phyloP scores from a whole-genome alignment of 345 rosid species.

The Brassica juncea region DNA sequence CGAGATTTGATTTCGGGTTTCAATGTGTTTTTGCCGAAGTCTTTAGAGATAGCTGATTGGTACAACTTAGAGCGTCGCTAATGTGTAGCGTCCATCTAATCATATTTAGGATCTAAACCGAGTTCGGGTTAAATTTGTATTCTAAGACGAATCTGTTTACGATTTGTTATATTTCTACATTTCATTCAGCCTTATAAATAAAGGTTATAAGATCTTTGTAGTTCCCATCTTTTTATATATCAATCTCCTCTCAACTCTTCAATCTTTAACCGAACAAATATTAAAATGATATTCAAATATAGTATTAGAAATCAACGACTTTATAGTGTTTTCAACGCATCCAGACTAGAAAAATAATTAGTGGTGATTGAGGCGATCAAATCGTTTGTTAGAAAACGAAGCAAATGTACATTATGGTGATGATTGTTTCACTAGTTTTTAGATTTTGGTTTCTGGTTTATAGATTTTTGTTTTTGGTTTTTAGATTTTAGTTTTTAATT shows the following conservation, averaged over 20 bases:
- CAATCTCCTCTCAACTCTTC: neutral
- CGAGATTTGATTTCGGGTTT: conserved; percentile 9
- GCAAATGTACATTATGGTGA: neutral
- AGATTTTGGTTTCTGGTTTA: too few species aligned
- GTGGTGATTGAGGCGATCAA: neutral
- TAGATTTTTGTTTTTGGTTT: too few species aligned
- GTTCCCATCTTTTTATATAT: neutral
- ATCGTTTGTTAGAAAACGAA: neutral
- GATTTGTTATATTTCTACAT: neutral
- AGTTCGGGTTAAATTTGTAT: neutral
- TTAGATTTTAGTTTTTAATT: too few species aligned
- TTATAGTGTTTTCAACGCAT: neutral
- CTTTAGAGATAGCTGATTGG: neutral
- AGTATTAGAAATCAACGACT: neutral
- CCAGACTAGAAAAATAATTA: neutral
- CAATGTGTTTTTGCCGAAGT: conserved; percentile 10
- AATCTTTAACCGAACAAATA: neutral
- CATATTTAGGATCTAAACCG: neutral
- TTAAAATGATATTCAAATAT: neutral
- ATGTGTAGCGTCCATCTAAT: neutral
- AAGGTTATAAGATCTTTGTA: neutral
- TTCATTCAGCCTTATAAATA: neutral
- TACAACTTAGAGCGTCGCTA: neutral
- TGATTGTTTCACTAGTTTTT: too few species aligned
- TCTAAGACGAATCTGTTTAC: neutral